Evolutionary conservation across 2,329 filamentous ascomycete species (phyloP).

Genomic region (Didymella segeticola): DNA sequence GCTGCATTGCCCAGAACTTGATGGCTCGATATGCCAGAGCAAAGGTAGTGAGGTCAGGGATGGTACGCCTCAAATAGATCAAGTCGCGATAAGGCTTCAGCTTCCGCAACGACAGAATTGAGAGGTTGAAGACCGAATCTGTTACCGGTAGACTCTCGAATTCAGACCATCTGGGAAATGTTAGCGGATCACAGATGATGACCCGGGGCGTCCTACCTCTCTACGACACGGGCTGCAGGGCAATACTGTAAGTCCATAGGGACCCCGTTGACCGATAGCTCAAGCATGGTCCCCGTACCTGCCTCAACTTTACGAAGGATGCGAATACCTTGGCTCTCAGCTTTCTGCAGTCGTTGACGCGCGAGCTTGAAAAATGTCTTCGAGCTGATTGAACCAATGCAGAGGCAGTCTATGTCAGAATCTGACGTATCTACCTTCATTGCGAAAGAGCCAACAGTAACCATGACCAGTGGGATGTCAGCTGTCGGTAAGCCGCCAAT

Average conservation of each 20-base stretch:
- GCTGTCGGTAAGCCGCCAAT: constrained; percentile 13
- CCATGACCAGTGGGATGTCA: constrained; percentile 57
- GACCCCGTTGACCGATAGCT: constrained; percentile 64
- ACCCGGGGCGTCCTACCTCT: constrained; percentile 50
- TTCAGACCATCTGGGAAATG: constrained; percentile 44
- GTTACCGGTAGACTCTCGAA: constrained; percentile 54
- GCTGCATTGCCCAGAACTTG: constrained; percentile 66
- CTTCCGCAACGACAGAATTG: constrained; percentile 64
- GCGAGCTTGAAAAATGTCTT: constrained; percentile 68
- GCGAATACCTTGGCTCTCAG: constrained; percentile 52
- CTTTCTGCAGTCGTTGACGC: constrained; percentile 60
- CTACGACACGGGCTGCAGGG: constrained; percentile 62
- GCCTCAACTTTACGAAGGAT: constrained; percentile 66
- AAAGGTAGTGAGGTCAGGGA: constrained; percentile 66
- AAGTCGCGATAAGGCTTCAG: constrained; percentile 70
- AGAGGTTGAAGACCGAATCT: constrained; percentile 63
- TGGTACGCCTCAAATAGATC: constrained; percentile 64
- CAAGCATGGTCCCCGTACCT: constrained; percentile 68
- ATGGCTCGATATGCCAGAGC: constrained; percentile 65
- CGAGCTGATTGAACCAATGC: constrained; percentile 67
- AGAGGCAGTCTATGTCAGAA: constrained; percentile 72
- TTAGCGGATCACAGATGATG: constrained; percentile 8
- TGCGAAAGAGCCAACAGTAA: constrained; percentile 71
- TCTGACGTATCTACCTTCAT: constrained; percentile 66
- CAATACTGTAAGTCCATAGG: constrained; percentile 73